These are phyloP conservation scores for Talaromyces sp. DNA, from an alignment of 2,329 filamentous ascomycete species.

Conservation along the genomic window DNA sequence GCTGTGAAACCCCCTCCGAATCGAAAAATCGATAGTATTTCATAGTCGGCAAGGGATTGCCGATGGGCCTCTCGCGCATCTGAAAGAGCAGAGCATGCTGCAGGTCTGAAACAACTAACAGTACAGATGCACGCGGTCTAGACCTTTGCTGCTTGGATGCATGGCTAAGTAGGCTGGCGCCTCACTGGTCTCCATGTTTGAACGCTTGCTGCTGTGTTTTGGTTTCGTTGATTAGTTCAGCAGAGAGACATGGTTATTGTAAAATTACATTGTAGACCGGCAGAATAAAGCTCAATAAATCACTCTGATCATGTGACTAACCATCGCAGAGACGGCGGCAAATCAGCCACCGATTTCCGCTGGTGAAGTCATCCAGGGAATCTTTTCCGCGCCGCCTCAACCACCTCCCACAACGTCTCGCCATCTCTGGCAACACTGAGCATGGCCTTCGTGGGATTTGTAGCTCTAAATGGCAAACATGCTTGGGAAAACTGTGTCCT, in stretches of 20 bases:
- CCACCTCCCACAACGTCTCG: background rate
- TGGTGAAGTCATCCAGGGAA: background rate
- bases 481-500: background rate
- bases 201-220: background rate
- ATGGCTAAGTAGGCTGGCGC: background rate
- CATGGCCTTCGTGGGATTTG: background rate
- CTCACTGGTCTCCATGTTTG: background rate
- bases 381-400: background rate
- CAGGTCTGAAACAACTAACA: background rate
- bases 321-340: background rate
- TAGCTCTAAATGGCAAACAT: background rate
- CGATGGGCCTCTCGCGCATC: background rate
- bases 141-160: background rate
- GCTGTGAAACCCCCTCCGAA: background rate
- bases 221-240: background rate
- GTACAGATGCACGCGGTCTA: background rate
- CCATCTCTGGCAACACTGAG: background rate
- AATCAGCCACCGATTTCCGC: background rate
- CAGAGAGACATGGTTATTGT: background rate
- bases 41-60: background rate
- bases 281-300: background rate
- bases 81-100: background rate
- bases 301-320: background rate
- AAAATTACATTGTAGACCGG: background rate
- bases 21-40: background rate